Evolutionary conservation across 768 basidiomycete species (phyloP).

Genomic region (Xerocomellus chrysenteron): DNA sequence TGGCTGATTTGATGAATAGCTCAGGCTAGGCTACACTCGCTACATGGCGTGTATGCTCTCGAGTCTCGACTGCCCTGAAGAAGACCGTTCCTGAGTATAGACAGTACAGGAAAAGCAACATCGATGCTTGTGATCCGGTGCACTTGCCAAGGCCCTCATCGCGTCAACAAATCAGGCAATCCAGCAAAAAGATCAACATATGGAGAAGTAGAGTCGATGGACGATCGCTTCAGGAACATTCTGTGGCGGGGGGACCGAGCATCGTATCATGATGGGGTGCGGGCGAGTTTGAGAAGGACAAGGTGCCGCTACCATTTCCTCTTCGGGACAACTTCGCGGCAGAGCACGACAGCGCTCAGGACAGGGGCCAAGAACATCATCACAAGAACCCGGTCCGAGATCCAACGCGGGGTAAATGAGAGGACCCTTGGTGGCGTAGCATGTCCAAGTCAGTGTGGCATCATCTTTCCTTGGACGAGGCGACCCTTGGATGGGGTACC

Average conservation of each 20-base stretch:
- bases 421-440: too few relatives aligned
- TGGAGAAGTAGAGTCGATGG: background rate
- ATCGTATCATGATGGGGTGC: too few relatives aligned
- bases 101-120: too few relatives aligned
- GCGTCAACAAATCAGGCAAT: background rate
- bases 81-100: too few relatives aligned
- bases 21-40: too few relatives aligned
- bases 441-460: background rate
- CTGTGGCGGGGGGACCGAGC: background rate
- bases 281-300: background rate
- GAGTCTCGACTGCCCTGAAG: too few relatives aligned
- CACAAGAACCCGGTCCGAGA: background rate
- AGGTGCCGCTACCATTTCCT: slow-evolving; percentile 1
- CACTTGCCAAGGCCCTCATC: background rate
- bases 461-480: background rate
- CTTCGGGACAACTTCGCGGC: slow-evolving; percentile 13
- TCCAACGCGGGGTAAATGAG: background rate
- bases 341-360: background rate
- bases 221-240: slow-evolving; percentile 5
- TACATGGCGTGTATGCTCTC: background rate
- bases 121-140: too few relatives aligned
- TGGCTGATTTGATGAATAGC: too few relatives aligned
- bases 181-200: background rate
- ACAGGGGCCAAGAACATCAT: background rate
- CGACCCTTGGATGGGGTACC: too few relatives aligned